Evolutionary conservation across 2,329 filamentous ascomycete species (phyloP).

Genomic region (Hypoxylon sp.): DNA sequence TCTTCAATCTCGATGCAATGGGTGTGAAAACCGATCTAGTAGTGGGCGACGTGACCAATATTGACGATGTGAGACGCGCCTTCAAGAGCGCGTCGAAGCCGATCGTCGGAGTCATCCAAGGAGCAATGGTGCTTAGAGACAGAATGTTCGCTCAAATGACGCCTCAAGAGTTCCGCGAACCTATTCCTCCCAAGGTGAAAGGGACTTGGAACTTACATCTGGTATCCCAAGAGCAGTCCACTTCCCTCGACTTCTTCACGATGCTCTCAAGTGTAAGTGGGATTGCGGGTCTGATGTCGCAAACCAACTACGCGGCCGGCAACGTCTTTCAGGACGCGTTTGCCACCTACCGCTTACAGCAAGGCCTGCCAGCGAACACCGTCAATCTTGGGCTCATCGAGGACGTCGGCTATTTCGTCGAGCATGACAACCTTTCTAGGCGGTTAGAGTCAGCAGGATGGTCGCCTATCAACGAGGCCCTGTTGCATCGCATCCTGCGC

Average conservation of each 20-base stretch:
- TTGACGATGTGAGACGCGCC: conserved; percentile 21
- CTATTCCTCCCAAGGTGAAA: conserved; percentile 32
- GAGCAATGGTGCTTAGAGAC: conserved; percentile 43
- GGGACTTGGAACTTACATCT: conserved; percentile 40
- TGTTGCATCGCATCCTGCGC: conserved; percentile 36
- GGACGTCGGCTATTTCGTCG: conserved; percentile 19
- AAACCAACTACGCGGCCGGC: conserved; percentile 55
- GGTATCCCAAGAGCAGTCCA: neutral
- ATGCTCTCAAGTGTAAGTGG: conserved; percentile 54
- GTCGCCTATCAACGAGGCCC: conserved; percentile 40
- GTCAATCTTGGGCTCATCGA: conserved; percentile 12
- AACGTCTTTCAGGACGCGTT: conserved; percentile 49
- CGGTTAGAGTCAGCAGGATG: conserved; percentile 13
- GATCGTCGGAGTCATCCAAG: conserved; percentile 42
- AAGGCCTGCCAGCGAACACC: conserved; percentile 6
- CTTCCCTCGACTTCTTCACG: conserved; percentile 52
- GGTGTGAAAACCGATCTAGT: conserved; percentile 14
- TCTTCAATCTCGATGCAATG: conserved; percentile 7
- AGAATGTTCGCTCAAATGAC: conserved; percentile 26
- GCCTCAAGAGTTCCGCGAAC: conserved; percentile 20
- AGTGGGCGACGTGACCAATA: conserved; percentile 22
- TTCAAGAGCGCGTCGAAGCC: conserved; percentile 21
- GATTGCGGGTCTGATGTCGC: conserved; percentile 50
- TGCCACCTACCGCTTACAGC: conserved; percentile 6
- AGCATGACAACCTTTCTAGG: conserved; percentile 1